Evolutionary conservation across 2,329 filamentous ascomycete species (phyloP), one percentile per base, ranked within the genome.

Genomic region (Coniochaeta hoffmannii): DNA sequence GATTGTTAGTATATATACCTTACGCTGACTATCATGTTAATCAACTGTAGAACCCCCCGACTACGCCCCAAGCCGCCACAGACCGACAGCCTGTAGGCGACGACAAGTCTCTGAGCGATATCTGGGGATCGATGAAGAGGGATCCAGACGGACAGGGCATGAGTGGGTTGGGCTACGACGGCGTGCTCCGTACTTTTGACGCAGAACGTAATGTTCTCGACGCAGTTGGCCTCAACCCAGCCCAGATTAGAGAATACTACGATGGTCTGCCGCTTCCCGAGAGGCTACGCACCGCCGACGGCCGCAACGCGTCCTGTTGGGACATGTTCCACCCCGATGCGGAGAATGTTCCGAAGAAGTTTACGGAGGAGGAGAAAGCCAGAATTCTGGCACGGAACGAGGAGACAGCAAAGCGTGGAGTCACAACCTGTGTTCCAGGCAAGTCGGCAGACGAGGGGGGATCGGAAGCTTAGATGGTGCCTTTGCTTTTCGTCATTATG

Each of bases 241-340:
- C 58, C 53, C 58, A 60, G 54, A 58, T 60, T 24, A 58, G 58
- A 56, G 56, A 60, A 55, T 60, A 60, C 44, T 56, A 57, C 55
- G 50, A 55, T 32, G 54, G 53, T 49, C 50, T 51, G 32, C 36
- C 17, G 52, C 30, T 57, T 32, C 58, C 53, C 38, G 50, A 51
- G 50, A 54, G 50, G 22, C 51, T 60, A 7, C 56, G 55, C 41
- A 57, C 54, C 55, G 58, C 56, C 56, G 58, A 60, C 53, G 58
- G 58, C 36, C 58, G 58, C 55, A 56, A 58, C 30, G 53, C 56
- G 44, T 58, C 58, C 35, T 38, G 52, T 44, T 56, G 55, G 58
- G 55, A 60, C 38, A 58, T 55, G 58, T 60, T 53, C 54, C 58
- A 60, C 55, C 58, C 56, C 36, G 58, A 34, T 54, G 53, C 55